Percentiles rank a stretch among this genome's conserved stretches.
Conservation (phyloP, 768 basidiomycete genomes). For the Arthromyces matolae region DNA sequence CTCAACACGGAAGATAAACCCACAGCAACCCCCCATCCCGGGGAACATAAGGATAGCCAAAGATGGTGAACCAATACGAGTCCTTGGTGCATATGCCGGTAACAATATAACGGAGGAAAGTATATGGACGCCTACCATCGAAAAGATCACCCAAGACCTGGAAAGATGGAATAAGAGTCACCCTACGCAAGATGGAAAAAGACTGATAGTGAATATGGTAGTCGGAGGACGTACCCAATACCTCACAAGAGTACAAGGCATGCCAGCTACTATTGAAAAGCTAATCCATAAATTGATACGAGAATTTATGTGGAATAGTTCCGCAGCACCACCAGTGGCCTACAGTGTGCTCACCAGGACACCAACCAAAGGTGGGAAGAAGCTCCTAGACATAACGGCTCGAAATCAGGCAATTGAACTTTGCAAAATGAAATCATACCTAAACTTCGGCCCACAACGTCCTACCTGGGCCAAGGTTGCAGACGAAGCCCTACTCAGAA, state of each 20-base stretch:
- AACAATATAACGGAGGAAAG: constrained; percentile 19
- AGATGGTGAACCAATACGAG: constrained; percentile 25
- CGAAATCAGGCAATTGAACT: constrained; percentile 26
- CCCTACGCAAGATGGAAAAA: constrained; percentile 27
- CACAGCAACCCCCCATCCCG: constrained; percentile 9
- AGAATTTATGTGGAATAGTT: constrained; percentile 26
- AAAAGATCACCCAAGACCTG: constrained; percentile 22
- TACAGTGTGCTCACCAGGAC: constrained; percentile 10
- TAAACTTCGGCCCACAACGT: background rate
- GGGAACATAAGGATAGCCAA: constrained; percentile 22
- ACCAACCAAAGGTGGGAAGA: background rate
- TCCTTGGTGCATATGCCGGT: constrained; percentile 31
- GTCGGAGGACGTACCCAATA: constrained; percentile 21
- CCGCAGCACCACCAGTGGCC: constrained; percentile 12
- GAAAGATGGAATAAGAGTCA: constrained; percentile 22
- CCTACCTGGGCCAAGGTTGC: background rate
- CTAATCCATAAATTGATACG: constrained; percentile 4
- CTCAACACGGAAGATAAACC: constrained; percentile 4
- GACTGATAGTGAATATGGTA: constrained; percentile 21
- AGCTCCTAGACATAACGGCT: constrained; percentile 18
- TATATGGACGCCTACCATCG: constrained; percentile 23
- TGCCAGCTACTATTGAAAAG: constrained; percentile 25
- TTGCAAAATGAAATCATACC: constrained; percentile 23
- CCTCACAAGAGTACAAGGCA: constrained; percentile 30
- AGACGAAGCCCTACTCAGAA: constrained; percentile 19